Percentiles rank a stretch among this genome's conserved stretches.
Conservation (phyloP, 2,329 filamentous ascomycete genomes). For the Amesomyces nigricolor region DNA sequence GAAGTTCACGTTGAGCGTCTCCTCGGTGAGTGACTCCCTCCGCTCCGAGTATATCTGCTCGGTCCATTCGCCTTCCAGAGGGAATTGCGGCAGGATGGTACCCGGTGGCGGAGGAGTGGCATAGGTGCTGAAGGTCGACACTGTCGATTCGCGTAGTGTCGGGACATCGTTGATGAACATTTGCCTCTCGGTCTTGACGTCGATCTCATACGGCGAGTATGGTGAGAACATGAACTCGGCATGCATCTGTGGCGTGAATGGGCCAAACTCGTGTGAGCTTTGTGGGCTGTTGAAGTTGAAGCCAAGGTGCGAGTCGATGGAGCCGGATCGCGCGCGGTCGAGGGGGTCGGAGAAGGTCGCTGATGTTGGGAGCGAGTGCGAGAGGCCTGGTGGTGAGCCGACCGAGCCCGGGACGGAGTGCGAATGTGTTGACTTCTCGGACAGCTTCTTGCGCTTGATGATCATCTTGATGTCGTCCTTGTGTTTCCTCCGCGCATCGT, state of each 20-base stretch:
- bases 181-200: constrained; percentile 91
- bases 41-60: constrained; percentile 64
- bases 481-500: constrained; percentile 74
- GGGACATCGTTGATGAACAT: constrained; percentile 91
- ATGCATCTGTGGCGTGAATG: constrained; percentile 58
- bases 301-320: constrained; percentile 73
- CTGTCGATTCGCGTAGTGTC: constrained; percentile 76
- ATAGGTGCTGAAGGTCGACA: constrained; percentile 90
- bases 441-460: constrained; percentile 94
- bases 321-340: constrained; percentile 67
- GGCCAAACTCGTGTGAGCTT: constrained; percentile 49
- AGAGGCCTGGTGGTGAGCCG: constrained; percentile 69
- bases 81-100: constrained; percentile 57
- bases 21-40: constrained; percentile 61
- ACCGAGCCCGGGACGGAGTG: constrained; percentile 50
- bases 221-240: constrained; percentile 53
- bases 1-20: constrained; percentile 68
- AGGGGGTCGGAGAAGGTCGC: constrained; percentile 72
- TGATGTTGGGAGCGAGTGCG: constrained; percentile 75
- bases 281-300: constrained; percentile 68
- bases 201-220: constrained; percentile 81
- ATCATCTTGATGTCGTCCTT: constrained; percentile 96
- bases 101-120: constrained; percentile 70
- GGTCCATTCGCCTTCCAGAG: constrained; percentile 61
- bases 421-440: constrained; percentile 69